Evolutionary conservation across 2,329 filamentous ascomycete genomes (phyloP).

Genomic region (Sporothrix pseudoabietina): DNA sequence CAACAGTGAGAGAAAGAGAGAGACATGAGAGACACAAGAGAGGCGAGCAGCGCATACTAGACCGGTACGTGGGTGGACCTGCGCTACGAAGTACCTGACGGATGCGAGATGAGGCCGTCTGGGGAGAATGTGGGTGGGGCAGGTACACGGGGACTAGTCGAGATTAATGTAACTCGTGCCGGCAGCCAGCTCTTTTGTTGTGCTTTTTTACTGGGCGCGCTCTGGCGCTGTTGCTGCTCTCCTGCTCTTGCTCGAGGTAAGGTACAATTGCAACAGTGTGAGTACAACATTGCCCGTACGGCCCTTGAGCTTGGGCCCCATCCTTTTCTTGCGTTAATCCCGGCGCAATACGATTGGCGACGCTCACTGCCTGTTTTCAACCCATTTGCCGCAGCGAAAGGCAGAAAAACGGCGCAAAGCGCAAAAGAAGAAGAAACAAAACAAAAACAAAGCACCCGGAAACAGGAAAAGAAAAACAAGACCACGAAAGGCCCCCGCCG

Average conservation of each 20-base stretch:
- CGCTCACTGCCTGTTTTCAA: background rate
- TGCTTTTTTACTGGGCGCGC: background rate
- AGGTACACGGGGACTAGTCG: slow-evolving; percentile 39
- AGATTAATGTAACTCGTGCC: slow-evolving; percentile 38
- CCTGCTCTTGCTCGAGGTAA: background rate
- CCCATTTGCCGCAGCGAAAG: background rate
- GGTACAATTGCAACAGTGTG: background rate
- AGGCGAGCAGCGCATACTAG: slow-evolving; percentile 10
- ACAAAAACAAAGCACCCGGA: background rate
- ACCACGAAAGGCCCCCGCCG: background rate
- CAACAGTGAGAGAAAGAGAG: background rate
- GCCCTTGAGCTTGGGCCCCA: slow-evolving; percentile 13
- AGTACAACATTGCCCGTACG: background rate
- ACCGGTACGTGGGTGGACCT: slow-evolving; percentile 37
- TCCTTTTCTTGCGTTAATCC: slow-evolving; percentile 2
- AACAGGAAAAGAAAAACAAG: background rate
- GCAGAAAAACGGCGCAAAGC: background rate
- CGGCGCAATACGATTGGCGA: slow-evolving; percentile 15
- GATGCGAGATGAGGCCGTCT: slow-evolving; percentile 35
- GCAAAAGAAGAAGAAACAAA: slow-evolving; percentile 11
- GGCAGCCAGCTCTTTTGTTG: slow-evolving; percentile 3
- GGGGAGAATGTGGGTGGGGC: slow-evolving; percentile 35
- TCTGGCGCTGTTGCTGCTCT: background rate
- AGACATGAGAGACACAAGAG: background rate
- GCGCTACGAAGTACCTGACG: slow-evolving; percentile 39